A percentile compares a stretch with the other conserved stretches of the same genome.
phyloP scores from a whole-genome alignment of 352 stramenopile species.

The Achlya hypogyna region DNA sequence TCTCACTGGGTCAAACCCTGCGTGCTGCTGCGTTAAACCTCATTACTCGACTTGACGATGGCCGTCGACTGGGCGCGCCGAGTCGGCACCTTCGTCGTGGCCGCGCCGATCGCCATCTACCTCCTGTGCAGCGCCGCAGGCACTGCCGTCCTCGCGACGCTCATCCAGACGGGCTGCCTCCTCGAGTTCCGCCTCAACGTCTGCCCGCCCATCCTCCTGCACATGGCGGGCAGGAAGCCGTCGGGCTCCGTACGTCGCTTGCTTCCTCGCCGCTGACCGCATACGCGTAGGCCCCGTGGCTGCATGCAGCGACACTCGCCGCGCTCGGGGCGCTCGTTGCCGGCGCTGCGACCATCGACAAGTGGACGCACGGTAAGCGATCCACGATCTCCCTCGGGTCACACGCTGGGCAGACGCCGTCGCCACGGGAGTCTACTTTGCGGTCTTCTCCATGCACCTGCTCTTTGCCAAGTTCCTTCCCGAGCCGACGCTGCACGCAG shows the following conservation, averaged over 20 bases:
- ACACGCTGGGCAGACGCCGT: conserved; percentile 28
- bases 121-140: conserved; percentile 40
- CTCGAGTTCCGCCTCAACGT: conserved; percentile 50
- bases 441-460: conserved; percentile 34
- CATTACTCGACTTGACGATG: neutral
- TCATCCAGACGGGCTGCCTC: conserved; percentile 42
- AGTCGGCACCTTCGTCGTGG: conserved; percentile 44
- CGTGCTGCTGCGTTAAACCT: neutral
- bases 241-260: conserved; percentile 8
- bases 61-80: conserved; percentile 48
- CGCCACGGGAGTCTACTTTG: conserved; percentile 24
- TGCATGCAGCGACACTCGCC: conserved; percentile 18
- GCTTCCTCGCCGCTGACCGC: neutral
- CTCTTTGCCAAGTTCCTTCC: conserved; percentile 7
- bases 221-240: conserved; percentile 17
- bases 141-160: conserved; percentile 40
- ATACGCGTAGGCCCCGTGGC: neutral
- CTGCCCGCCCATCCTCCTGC: conserved; percentile 31
- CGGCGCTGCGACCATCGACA: conserved; percentile 11
- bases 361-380: conserved; percentile 19
- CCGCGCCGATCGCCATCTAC: conserved; percentile 43
- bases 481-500: neutral
- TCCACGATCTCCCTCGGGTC: neutral
- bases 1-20: too few species aligned
- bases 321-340: conserved; percentile 15